Evolutionary conservation across 768 basidiomycete genomes (phyloP).

Genomic region (Xerocomus brunneocitrinus): DNA sequence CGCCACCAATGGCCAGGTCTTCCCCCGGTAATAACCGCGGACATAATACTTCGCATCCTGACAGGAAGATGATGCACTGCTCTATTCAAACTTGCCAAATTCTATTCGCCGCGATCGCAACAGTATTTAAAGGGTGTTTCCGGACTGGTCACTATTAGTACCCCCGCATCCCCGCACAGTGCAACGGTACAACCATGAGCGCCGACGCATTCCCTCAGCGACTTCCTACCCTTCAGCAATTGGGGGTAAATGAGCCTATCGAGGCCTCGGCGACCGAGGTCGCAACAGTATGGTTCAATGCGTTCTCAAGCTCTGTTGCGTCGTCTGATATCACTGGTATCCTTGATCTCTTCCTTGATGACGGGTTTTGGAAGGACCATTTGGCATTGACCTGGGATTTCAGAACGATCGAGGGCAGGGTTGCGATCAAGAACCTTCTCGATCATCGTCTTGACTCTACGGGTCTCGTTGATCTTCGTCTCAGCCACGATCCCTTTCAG

Average conservation of each 20-base stretch:
- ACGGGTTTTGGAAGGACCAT: conserved; percentile 50
- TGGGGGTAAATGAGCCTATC: conserved; percentile 20
- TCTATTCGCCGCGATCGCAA: not conserved
- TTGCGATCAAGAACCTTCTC: conserved; percentile 37
- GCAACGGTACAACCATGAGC: conserved; percentile 7
- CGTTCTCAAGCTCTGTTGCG: conserved; percentile 21
- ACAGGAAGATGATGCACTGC: no score
- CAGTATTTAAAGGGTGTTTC: not conserved
- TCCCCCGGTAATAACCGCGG: no score
- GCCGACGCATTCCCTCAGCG: conserved; percentile 21
- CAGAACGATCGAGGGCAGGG: conserved; percentile 41
- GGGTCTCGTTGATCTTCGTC: conserved; percentile 14
- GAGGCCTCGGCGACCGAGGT: conserved; percentile 16
- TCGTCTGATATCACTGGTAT: conserved; percentile 15
- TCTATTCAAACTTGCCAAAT: not conserved
- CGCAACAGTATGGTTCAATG: conserved; percentile 23
- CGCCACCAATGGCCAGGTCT: no score
- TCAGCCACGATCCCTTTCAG: conserved; percentile 21
- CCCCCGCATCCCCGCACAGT: not conserved
- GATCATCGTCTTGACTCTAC: conserved; percentile 34
- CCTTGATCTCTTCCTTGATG: conserved; percentile 26
- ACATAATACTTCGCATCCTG: no score
- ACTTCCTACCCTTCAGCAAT: conserved; percentile 28
- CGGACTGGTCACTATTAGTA: not conserved
- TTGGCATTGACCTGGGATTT: conserved; percentile 55